Percentiles rank a stretch among this genome's conserved stretches.
Conservation (phyloP, 2,329 filamentous ascomycete genomes). For the Capronia americana region DNA sequence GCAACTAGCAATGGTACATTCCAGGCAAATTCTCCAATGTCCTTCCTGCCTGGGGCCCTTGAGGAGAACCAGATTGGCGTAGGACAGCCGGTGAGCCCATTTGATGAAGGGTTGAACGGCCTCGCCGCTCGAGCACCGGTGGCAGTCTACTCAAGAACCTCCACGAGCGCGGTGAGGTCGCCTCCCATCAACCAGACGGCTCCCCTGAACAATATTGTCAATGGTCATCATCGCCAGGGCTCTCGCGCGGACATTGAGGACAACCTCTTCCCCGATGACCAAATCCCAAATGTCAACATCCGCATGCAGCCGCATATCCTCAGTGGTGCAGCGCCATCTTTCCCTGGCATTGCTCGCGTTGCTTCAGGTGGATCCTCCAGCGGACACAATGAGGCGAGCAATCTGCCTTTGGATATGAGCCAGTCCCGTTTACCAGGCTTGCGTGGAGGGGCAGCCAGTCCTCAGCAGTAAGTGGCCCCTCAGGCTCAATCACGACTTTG, state of each 20-base stretch:
- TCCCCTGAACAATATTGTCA: slow-evolving; percentile 23
- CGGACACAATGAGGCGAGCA: slow-evolving; percentile 16
- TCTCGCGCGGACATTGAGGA: slow-evolving; percentile 37
- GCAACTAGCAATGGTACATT: slow-evolving; percentile 28
- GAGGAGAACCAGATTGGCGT: slow-evolving; percentile 21
- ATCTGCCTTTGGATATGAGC: slow-evolving; percentile 5
- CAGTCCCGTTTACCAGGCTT: slow-evolving; percentile 30
- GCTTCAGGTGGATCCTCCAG: slow-evolving; percentile 16
- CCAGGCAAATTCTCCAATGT: slow-evolving; percentile 26
- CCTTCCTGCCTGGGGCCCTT: slow-evolving; percentile 22
- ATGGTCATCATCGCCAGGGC: slow-evolving; percentile 34
- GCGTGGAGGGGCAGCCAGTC: slow-evolving; percentile 37
- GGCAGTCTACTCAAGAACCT: slow-evolving; percentile 10
- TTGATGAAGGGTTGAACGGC: slow-evolving; percentile 20
- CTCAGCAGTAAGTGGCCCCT: slow-evolving; percentile 35
- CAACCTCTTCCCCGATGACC: slow-evolving; percentile 39
- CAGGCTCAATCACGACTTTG: neutral
- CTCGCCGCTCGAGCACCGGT: slow-evolving; percentile 1
- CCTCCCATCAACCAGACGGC: slow-evolving; percentile 12
- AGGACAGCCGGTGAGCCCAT: slow-evolving; percentile 22
- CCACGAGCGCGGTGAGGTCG: slow-evolving; percentile 20
- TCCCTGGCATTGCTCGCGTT: slow-evolving; percentile 16
- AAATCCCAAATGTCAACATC: slow-evolving; percentile 39
- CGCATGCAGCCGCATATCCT: slow-evolving; percentile 35
- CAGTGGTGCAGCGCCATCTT: slow-evolving; percentile 19